Evolutionary conservation across 345 rosid species (phyloP).

Genomic region (Populus simonii): DNA sequence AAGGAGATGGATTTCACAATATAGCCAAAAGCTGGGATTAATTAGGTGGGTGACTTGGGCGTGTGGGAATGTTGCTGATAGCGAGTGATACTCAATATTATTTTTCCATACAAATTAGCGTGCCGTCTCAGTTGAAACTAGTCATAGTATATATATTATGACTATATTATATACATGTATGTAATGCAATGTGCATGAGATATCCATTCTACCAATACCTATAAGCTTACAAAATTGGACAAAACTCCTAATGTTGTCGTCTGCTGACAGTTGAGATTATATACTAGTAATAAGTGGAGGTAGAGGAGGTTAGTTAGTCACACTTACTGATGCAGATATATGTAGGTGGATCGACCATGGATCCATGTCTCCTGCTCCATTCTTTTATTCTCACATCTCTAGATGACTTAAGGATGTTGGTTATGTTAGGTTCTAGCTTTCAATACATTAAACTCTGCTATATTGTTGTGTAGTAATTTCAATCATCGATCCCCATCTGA

Average conservation of each 20-base stretch:
- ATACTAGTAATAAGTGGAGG: not conserved
- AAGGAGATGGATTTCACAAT: not conserved
- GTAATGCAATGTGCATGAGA: not conserved
- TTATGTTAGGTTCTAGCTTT: no score
- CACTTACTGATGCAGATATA: not conserved
- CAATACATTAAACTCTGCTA: no score
- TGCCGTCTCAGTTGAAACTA: slow-evolving; percentile 5
- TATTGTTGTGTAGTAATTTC: no score
- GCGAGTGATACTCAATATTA: not conserved
- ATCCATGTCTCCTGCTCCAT: no score
- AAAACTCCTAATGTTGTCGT: not conserved
- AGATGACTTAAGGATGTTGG: no score
- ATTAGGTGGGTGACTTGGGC: not conserved
- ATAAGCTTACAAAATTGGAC: not conserved
- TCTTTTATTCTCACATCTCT: no score
- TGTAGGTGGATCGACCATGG: no score
- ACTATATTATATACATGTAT: not conserved
- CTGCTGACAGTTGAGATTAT: not conserved
- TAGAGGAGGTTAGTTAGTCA: slow-evolving; percentile 1
- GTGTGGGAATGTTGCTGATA: not conserved
- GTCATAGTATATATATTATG: not conserved
- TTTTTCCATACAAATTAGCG: not conserved
- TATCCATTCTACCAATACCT: not conserved
- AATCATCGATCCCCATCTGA: no score
- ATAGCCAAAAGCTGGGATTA: not conserved